Evolutionary conservation across 1,284 basidiomycete genomes (phyloP).

Genomic region (Puccinia horiana): DNA sequence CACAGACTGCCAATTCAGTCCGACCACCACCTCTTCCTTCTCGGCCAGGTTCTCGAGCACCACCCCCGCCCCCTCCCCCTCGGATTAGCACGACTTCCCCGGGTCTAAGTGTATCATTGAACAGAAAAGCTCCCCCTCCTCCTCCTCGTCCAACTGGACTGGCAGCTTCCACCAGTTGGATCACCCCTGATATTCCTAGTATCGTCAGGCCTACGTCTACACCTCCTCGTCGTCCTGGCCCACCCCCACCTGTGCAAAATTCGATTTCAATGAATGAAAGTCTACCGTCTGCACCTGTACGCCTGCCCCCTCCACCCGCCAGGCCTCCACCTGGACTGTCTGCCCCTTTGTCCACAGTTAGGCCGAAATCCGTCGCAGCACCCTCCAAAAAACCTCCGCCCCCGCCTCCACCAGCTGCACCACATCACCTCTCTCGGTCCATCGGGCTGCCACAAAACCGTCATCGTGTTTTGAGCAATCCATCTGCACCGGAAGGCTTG

Average conservation of each 20-base stretch:
- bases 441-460: slow-evolving; percentile 8
- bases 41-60: slow-evolving; percentile 4
- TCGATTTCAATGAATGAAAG: background rate
- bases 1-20: background rate
- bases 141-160: slow-evolving; percentile 38
- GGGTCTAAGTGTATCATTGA: background rate
- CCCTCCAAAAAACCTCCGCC: slow-evolving; percentile 31
- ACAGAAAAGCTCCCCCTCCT: slow-evolving; percentile 41
- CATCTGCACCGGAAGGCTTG: slow-evolving; percentile 3
- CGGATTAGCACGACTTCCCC: background rate
- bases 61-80: slow-evolving; percentile 46
- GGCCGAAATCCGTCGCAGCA: slow-evolving; percentile 27
- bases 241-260: slow-evolving; percentile 47
- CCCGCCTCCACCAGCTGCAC: slow-evolving; percentile 35
- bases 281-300: slow-evolving; percentile 28
- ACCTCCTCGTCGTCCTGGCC: slow-evolving; percentile 29
- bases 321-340: background rate
- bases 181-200: slow-evolving; percentile 6
- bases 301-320: slow-evolving; percentile 46
- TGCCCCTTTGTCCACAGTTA: slow-evolving; percentile 7
- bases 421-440: background rate
- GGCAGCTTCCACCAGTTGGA: slow-evolving; percentile 7
- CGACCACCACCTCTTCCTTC: slow-evolving; percentile 40
- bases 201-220: slow-evolving; percentile 12
- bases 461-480: slow-evolving; percentile 26